Evolutionary conservation across 2,329 filamentous ascomycete species (phyloP).

Genomic region (Aspergillus spinulosporus): DNA sequence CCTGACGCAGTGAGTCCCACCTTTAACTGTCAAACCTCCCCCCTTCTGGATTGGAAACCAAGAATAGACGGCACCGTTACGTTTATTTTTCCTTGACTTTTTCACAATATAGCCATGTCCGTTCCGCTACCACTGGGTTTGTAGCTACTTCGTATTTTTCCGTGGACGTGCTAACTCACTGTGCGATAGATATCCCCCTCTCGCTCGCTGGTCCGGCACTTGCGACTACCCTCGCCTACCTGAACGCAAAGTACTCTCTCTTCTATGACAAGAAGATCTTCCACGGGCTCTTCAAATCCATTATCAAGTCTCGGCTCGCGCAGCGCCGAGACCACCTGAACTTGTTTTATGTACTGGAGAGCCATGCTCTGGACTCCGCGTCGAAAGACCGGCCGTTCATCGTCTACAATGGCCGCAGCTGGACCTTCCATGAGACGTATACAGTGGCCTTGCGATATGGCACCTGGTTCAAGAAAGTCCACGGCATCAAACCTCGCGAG

Average conservation of each 20-base stretch:
- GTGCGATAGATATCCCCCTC: conserved; percentile 36
- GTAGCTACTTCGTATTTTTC: background rate
- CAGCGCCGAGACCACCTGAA: conserved; percentile 64
- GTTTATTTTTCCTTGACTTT: background rate
- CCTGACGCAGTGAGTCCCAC: background rate
- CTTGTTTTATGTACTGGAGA: conserved; percentile 74
- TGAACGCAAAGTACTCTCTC: conserved; percentile 69
- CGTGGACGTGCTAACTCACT: background rate
- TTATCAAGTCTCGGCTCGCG: conserved; percentile 47
- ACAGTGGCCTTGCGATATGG: conserved; percentile 70
- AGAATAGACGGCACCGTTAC: background rate
- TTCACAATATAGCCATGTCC: conserved; percentile 5
- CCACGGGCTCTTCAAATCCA: conserved; percentile 52
- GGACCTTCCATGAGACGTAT: conserved; percentile 75
- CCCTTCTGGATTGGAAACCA: background rate
- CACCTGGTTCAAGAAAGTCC: conserved; percentile 67
- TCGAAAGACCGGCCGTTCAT: conserved; percentile 56
- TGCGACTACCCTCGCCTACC: conserved; percentile 69
- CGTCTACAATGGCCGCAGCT: conserved; percentile 66
- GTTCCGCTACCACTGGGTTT: conserved; percentile 11
- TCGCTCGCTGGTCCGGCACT: conserved; percentile 59
- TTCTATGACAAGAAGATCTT: conserved; percentile 66
- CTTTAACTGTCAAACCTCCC: conserved; percentile 3
- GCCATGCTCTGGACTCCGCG: conserved; percentile 60
- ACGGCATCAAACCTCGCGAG: conserved; percentile 67